Base-by-base conservation (phyloP, 805 yeast genomes). In the Komagataella pastoris region DNA sequence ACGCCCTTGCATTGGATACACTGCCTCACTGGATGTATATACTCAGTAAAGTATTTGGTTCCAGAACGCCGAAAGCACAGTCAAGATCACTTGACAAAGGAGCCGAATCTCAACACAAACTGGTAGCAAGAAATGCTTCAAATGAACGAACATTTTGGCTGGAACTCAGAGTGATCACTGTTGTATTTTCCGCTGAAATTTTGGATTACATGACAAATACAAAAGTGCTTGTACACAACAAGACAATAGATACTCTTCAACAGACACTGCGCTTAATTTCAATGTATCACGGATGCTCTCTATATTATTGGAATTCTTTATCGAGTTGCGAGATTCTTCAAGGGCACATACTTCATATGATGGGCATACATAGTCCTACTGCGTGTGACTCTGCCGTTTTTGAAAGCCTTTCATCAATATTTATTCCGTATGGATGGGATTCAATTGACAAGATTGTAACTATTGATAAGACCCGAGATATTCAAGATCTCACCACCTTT, bases 401-500 rank as follows among this genome's bases (percentile, higher is more conserved):
- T n/a, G 47, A 17, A 10, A 18, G 48, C 45, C 23, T 23, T 46
- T 47, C 47, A 17, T 18, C 17, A 8, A 18, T 65, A 14, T 46
- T 63, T 18, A 68, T 81, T 2, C 82, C 83, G 0, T 52, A 54
- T 6, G 80, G 76, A 0, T 67, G 73, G 66, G 88, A 83, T 55
- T 64, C 81, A 3, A 67, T 74, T 69, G 69, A 69, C 18, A 74
- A 79, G 56, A 80, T 83, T 24, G 58, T 65, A 43, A 63, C 72
- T 0, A 49, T 74, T 18, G 61, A 65, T 50, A 74, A 67, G 3
- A 47, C 50, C 0, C 64, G 70, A 17, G 63, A 67, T n/a, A 61
- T 65, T 17, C 58, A 57, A n/a, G 48, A 51, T 1, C 12, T 19
- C 19, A 45, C 40, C 14, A 24, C 49, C 50, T 3, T n/a, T 52